Base-by-base conservation (phyloP, 2,329 filamentous ascomycete genomes). In the Penicillium sp. region DNA sequence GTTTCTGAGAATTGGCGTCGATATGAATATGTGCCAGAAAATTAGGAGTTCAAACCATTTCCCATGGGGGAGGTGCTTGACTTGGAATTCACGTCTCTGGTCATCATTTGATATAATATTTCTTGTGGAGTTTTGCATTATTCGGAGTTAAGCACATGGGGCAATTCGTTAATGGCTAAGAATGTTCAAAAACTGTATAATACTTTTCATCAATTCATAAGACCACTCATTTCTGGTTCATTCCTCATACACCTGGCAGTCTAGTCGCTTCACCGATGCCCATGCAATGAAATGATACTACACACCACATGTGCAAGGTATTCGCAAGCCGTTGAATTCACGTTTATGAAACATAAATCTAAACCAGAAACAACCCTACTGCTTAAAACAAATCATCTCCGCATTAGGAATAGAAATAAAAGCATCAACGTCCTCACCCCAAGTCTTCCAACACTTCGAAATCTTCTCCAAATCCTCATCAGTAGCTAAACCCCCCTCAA, bases 291-390 rank as follows among this genome's bases (percentile, higher is more conserved):
- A 11, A 14, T 14, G 8, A 3, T 6, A 42, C 40, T 12, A 5
- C 15, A 31, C 12, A 25, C 7, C 2, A 9, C 15, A 18, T 35
- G 7, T 9, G 33, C 8, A 9, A 37, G 11, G 33, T 18, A 11
- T n/a, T 9, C 15, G n/a, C 18, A n/a, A 18, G 15, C 8, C 33
- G n/a, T n/a, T 18, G n/a, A 11, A 37, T 18, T 11, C n/a, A 31
- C 6, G 5, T 6, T 31, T 2, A 31, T 15, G 11, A 15, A 15
- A 31, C 8, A 23, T 23, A 37, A n/a, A n/a, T 8, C 1, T 6
- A 23, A 35, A 6, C 6, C 2, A 18, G 37, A 35, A 26, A 43
- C 27, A 44, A 37, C 4, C 18, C 11, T 58, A 61, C 89, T 95
- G 69, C 52, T 67, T 69, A 27, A 57, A 53, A 45, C 70, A 73